phyloP scores from a whole-genome alignment of 2,329 filamentous ascomycete genomes.

The Calonectria pseudoturangicola region DNA sequence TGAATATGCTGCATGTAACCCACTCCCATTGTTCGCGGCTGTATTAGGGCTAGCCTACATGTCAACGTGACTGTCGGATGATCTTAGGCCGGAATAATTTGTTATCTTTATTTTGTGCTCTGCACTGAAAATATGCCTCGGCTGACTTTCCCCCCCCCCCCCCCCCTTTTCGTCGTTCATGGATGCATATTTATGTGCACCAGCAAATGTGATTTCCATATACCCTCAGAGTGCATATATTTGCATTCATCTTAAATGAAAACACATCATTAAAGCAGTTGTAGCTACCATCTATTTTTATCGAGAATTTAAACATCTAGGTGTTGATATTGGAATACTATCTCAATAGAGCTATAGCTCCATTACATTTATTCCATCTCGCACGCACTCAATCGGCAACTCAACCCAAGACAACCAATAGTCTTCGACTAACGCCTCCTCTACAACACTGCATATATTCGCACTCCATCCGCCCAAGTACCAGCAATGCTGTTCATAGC shows the following conservation, averaged over 20 bases:
- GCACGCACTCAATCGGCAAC: not conserved
- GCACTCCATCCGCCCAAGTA: not conserved
- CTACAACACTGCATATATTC: not conserved
- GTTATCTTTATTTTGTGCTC: not conserved
- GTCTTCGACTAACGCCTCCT: not conserved
- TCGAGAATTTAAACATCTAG: too few species aligned
- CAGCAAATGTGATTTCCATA: too few species aligned
- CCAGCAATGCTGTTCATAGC: not conserved
- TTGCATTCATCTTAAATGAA: too few species aligned
- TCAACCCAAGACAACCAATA: not conserved
- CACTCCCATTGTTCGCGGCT: too few species aligned
- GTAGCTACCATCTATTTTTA: too few species aligned
- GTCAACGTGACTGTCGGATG: not conserved
- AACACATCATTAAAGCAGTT: too few species aligned
- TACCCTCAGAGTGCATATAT: too few species aligned
- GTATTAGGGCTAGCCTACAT: not conserved
- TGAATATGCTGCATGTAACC: not conserved
- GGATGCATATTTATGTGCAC: too few species aligned
- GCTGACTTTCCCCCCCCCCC: not conserved
- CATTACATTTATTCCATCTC: not conserved
- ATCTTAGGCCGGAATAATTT: not conserved
- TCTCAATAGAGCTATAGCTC: too few species aligned
- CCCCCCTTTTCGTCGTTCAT: too few species aligned
- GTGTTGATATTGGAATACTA: too few species aligned
- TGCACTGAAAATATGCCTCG: too few species aligned